Evolutionary conservation across 2,329 filamentous ascomycete genomes (phyloP), one percentile per base, ranked within the genome.

Genomic region (Camillea tinctor): DNA sequence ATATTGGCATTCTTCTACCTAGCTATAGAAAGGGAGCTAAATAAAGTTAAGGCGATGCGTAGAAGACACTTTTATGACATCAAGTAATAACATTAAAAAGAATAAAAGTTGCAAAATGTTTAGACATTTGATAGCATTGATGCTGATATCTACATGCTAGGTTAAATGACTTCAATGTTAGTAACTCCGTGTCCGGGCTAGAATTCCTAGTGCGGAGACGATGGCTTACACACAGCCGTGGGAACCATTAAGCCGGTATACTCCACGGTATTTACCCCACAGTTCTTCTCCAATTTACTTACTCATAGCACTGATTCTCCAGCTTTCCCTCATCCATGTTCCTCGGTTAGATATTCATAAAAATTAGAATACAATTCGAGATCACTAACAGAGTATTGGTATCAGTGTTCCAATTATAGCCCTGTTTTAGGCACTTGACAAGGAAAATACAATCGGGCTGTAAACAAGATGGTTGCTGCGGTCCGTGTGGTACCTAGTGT

Each of bases 401-500:
- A 17, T 17, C 36, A 40, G 15, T 40, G 15, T 13, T 13, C 36
- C 15, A 13, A 40, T 13, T 13, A 40, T 44, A 44, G 17, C 36
- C 11, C n/a, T 30, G 3, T 30, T 7, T 2, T 2, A 30, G 26
- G n/a, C n/a, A n/a, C n/a, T n/a, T n/a, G n/a, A n/a, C n/a, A n/a
- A n/a, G 7, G 26, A 30, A 30, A 9, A 30, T 30, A 30, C 26
- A 30, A 30, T 11, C 13, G 13, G 7, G 13, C 3, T 30, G 26
- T 26, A 50, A 9, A 20, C 36, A 69, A 64, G 49, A 75, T 75
- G 73, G 70, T 66, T 59, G 69, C 70, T 21, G 69, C 69, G 21
- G 64, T 77, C 53, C 70, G 75, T 60, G 69, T 75, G 17, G 61
- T 66, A 9, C 74, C 75, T n/a, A 74, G 65, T 62, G 75, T 77